These are phyloP conservation scores for Neurospora sp. DNA, from an alignment of 495 filamentous ascomycete species.

Conservation along the genomic window DNA sequence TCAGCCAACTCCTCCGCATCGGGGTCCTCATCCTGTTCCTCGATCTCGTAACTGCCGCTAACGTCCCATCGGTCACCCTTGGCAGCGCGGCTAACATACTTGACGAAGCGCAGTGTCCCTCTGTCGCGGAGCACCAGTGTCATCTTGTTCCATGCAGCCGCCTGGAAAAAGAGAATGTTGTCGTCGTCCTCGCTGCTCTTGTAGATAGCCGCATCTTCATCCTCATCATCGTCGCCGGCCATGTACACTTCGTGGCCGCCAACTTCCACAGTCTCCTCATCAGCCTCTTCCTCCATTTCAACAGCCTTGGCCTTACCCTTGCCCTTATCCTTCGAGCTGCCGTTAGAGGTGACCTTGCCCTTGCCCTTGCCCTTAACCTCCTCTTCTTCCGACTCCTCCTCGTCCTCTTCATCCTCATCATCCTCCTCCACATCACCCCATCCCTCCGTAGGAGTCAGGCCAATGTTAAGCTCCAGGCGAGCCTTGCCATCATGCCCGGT, in stretches of 20 bases:
- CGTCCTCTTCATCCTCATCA: conserved; percentile 34
- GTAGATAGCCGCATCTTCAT: conserved; percentile 80
- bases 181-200: conserved; percentile 73
- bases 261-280: conserved; percentile 42
- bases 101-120: conserved; percentile 84
- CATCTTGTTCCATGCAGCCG: conserved; percentile 81
- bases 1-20: conserved; percentile 17
- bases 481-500: conserved; percentile 72
- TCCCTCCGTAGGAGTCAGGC: conserved; percentile 67
- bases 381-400: conserved; percentile 25
- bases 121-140: conserved; percentile 81
- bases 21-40: conserved; percentile 30
- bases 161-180: conserved; percentile 81
- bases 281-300: conserved; percentile 11
- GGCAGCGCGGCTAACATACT: conserved; percentile 78
- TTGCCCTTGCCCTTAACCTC: conserved; percentile 36
- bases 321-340: conserved; percentile 20
- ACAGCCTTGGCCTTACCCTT: conserved; percentile 17
- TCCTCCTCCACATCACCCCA: conserved; percentile 70
- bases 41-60: conserved; percentile 54
- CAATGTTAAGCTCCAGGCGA: conserved; percentile 76
- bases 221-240: conserved; percentile 69
- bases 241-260: conserved; percentile 91
- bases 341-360: conserved; percentile 28
- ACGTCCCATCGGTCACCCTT: conserved; percentile 92